These are phyloP conservation scores for Glutinoglossum americanum DNA, from an alignment of 495 filamentous ascomycete genomes.

Conservation along the genomic window DNA sequence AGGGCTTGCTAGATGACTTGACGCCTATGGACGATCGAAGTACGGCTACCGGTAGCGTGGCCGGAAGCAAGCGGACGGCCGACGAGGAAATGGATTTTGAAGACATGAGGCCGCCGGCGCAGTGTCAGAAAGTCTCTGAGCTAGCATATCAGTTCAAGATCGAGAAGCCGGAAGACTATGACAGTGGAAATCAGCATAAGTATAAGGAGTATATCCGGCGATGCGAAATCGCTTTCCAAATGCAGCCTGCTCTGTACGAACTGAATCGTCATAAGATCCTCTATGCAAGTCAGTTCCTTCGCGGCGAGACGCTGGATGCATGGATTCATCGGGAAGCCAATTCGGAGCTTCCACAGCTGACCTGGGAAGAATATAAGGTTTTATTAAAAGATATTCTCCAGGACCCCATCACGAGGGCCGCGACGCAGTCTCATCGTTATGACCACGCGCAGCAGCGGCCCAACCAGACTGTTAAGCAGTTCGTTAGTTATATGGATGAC, in stretches of 20 bases:
- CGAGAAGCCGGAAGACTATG: neutral
- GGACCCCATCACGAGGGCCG: neutral
- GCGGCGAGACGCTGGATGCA: neutral
- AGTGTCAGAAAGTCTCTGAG: no score
- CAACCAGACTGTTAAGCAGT: neutral
- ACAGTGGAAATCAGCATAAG: neutral
- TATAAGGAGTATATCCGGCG: neutral
- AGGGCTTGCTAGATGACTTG: no score
- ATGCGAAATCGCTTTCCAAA: neutral
- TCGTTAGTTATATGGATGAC: neutral
- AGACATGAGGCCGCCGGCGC: no score
- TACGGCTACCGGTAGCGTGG: no score
- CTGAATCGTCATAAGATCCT: neutral
- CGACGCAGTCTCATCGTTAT: neutral
- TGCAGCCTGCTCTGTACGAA: neutral
- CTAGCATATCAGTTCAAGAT: neutral
- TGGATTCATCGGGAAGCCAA: neutral
- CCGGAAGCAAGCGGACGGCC: no score
- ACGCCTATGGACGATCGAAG: no score
- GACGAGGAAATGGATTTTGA: no score
- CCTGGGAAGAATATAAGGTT: neutral
- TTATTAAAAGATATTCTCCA: neutral
- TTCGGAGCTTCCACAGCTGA: neutral
- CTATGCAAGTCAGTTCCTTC: neutral
- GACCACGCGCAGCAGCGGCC: neutral